Base-by-base conservation (phyloP, 176 grass and related monocot genomes). In the Tillandsia fasciculata region DNA sequence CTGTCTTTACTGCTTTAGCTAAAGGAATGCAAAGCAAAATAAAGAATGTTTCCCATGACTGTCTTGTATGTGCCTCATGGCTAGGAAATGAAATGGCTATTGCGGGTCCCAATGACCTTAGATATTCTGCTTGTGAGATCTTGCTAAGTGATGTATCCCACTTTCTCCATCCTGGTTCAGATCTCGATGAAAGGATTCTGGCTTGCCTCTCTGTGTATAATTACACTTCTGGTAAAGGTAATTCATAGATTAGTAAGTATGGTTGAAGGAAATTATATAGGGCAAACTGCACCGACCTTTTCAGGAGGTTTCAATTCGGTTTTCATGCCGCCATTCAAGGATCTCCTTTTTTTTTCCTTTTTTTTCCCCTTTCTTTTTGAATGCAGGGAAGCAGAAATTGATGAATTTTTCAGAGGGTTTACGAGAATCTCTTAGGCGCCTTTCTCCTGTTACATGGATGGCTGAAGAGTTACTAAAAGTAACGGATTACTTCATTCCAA, bases 161-260 rank as follows among this genome's bases (percentile, higher is more conserved):
- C 22, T 82, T 87, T 84, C 80, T 99, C 65, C 89, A 93, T 83
- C 87, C 94, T 49, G 84, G 94, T 42, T 87, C 76, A 52, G 82
- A 93, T 50, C 84, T 93, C 74, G 89, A 90, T 9, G 89, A 99
- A 80, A 85, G 89, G 66, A 65, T 99, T 78, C 72, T 99, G 49
- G 82, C 89, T 61, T 99, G 94, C 50, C 80, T 93, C 78, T 99
- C 77, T 61, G 69, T 99, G 11, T 99, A 99, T 64, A 99, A 90
- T 57, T 99, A 85, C 77, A 93, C 94, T 42, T 90, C 84, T 73
- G 94, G 89, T 68, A 99, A 93, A 99, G 94, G 94, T 99, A 92
- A 79, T 53, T 61, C 10, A 18, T 9, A 9, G 56, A 61, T 61
- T 22, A 61, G n/a, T 61, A 61, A n/a, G 22, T 61, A 61, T 18